Percentiles rank a stretch among this genome's conserved stretches.
Conservation (phyloP, 2,329 filamentous ascomycete genomes). For the Penicillium sp. region DNA sequence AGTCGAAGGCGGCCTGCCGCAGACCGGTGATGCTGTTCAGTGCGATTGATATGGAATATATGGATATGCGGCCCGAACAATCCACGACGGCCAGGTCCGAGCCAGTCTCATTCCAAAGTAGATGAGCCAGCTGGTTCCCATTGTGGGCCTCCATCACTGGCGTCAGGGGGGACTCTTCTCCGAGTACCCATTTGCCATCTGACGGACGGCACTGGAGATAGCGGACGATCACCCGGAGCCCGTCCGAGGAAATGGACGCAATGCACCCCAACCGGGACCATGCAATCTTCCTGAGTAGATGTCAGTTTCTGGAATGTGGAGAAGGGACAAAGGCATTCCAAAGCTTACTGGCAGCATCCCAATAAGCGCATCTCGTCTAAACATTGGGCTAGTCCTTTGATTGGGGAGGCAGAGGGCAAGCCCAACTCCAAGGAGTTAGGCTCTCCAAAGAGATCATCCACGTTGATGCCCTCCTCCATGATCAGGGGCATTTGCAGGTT, state of each 20-base stretch:
- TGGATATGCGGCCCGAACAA: constrained; percentile 71
- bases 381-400: constrained; percentile 69
- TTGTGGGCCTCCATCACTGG: constrained; percentile 63
- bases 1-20: constrained; percentile 66
- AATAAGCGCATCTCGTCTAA: constrained; percentile 74
- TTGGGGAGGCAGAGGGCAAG: constrained; percentile 53
- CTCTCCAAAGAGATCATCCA: constrained; percentile 77
- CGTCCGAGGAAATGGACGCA: constrained; percentile 74
- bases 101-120: constrained; percentile 77
- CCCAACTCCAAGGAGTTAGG: constrained; percentile 57
- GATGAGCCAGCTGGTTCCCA: constrained; percentile 70
- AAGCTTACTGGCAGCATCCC: constrained; percentile 78
- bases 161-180: constrained; percentile 67
- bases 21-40: constrained; percentile 70
- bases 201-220: constrained; percentile 69
- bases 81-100: constrained; percentile 85
- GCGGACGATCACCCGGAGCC: constrained; percentile 68
- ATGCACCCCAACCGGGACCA: constrained; percentile 90
- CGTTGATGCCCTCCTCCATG: constrained; percentile 61
- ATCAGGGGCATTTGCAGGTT: constrained; percentile 50
- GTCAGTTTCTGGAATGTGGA: constrained; percentile 21
- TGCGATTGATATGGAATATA: constrained; percentile 70
- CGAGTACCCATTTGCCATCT: constrained; percentile 74
- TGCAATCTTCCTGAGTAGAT: constrained; percentile 65
- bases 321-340: not conserved